Evolutionary conservation across 495 filamentous ascomycete species (phyloP), one percentile per base, ranked within the genome.

Genomic region (Penicillium crystallinum): DNA sequence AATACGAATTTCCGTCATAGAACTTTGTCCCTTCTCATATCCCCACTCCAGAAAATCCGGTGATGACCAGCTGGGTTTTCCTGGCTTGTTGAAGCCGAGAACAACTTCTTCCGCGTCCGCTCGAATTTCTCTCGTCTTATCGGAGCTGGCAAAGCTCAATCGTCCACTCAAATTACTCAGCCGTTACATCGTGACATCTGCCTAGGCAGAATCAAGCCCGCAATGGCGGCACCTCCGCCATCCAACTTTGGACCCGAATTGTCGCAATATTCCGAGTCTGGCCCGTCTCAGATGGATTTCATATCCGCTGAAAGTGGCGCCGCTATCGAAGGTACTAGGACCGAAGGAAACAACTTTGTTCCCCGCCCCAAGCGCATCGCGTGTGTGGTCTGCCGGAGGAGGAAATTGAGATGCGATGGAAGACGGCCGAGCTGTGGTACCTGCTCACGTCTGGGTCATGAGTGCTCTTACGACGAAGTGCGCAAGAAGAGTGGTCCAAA

Each of bases 401-500:
- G 93, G 61, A 98, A 98, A 65, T 74, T 98, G 44, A 87, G 88
- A 69, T 88, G 85, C 57, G 85, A 88, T 64, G 78, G 82, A 17
- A 75, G 65, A 31, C 79, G 76, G 54, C 93, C 93, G 11, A 93
- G 87, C 61, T 99, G 93, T 67, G 90, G 87, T 61, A 99, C 92
- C 19, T 99, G 93, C 67, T 83, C 87, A 14, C 78, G 93, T 44
- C 72, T 99, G 47, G 85, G 88, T 33, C 93, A 99, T 72, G 84
- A 84, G 49, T 99, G 93, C 75, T 82, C 88, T 11, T 99, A 97
- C 63, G 93, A 97, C 71, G 93, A 99, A 72, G 86, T 91, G 44
- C 82, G 93, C 65, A 89, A 90, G 73, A 99, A 99, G 79, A 97
- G 93, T 68, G 93, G 93, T 8, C 93, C 93, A 4, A 99, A 97